phyloP scores from a whole-genome alignment of 208 protist species.

The Acanthamoeba castellanii region DNA sequence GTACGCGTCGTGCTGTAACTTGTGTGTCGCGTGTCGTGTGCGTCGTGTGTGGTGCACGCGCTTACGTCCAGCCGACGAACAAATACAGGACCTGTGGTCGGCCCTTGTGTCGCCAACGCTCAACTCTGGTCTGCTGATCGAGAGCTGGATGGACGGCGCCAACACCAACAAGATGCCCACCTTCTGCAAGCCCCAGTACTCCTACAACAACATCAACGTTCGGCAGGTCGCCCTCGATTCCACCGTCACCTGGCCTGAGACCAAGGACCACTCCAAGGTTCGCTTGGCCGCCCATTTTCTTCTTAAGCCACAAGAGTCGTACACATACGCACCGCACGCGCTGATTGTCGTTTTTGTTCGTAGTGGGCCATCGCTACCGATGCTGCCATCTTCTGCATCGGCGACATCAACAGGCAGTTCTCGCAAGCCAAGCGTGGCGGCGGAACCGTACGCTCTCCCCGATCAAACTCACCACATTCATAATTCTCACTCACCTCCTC shows the following conservation, averaged over 20 bases:
- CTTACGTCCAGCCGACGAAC: background rate
- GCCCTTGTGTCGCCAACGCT: constrained; percentile 75
- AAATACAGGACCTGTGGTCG: constrained; percentile 74
- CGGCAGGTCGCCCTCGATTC: background rate
- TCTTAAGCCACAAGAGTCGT: background rate
- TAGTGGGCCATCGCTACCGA: constrained; percentile 7
- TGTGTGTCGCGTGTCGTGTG: background rate
- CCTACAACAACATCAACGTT: constrained; percentile 74
- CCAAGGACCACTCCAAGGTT: constrained; percentile 81
- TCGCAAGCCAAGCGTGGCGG: constrained; percentile 81
- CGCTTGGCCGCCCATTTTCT: background rate
- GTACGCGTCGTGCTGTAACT: background rate
- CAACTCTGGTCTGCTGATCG: constrained; percentile 64
- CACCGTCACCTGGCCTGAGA: constrained; percentile 47
- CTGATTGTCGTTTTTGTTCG: background rate
- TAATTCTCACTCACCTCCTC: background rate
- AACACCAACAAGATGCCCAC: constrained; percentile 70
- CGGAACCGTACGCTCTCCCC: constrained; percentile 46
- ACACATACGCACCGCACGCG: background rate
- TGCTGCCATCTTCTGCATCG: constrained; percentile 77
- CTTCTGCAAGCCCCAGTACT: constrained; percentile 74
- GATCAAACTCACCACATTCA: background rate
- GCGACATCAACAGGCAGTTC: constrained; percentile 83
- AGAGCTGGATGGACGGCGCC: constrained; percentile 78
- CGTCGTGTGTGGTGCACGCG: background rate